Percentiles rank a stretch among this genome's conserved stretches.
Conservation (phyloP, 257 asterid genomes). For the Solanum sparsipilum region DNA sequence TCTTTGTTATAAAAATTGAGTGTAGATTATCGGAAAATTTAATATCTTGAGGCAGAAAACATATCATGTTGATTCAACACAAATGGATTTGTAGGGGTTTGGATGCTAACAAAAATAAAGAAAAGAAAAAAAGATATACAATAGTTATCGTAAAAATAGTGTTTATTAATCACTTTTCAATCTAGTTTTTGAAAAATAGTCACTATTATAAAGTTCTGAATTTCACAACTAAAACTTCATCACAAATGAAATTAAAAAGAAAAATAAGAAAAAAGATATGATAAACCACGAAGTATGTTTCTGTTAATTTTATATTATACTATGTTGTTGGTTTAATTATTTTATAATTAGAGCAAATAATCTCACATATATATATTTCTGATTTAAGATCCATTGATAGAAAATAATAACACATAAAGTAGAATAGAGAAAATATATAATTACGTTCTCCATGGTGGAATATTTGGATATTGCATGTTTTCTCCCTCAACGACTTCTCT, state of each 20-base stretch:
- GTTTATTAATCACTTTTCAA: not conserved
- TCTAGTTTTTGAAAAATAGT: no score
- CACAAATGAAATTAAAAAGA: not conserved
- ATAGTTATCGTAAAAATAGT: not conserved
- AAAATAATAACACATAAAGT: no score
- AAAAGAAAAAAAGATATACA: not conserved
- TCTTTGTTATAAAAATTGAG: not conserved
- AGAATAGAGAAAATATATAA: no score
- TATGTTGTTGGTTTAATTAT: not conserved
- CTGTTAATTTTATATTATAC: not conserved
- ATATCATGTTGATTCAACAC: not conserved
- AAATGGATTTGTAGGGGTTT: not conserved
- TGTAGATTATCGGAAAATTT: not conserved
- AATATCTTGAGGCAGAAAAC: not conserved
- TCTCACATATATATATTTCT: no score
- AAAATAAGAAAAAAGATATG: no score
- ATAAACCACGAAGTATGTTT: not conserved
- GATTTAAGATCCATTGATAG: not conserved
- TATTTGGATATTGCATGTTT: not conserved
- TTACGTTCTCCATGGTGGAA: not conserved
- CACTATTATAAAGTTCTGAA: not conserved
- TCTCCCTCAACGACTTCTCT: not conserved
- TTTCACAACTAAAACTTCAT: not conserved
- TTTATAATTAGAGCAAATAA: not conserved
- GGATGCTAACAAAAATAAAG: not conserved